These are phyloP conservation scores for Ceratocystis ficicola DNA, from an alignment of 2,329 filamentous ascomycete genomes.

Conservation along the genomic window DNA sequence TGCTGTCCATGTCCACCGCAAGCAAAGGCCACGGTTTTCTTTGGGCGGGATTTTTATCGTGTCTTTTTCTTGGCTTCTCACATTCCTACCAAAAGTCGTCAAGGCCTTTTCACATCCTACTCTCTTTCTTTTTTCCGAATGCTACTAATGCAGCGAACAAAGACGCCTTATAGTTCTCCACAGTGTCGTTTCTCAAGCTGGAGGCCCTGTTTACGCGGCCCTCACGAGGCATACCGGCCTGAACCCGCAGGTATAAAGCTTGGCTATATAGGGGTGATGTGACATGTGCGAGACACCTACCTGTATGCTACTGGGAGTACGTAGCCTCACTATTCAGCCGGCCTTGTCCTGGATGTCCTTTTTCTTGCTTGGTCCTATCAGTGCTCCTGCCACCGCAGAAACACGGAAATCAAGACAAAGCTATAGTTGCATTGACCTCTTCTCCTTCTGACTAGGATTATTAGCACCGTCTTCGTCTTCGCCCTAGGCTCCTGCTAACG, in stretches of 20 bases:
- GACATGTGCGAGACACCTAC: background rate
- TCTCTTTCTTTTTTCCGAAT: background rate
- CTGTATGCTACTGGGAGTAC: background rate
- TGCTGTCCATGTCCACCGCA: background rate
- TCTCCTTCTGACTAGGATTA: background rate
- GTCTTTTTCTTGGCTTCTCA: background rate
- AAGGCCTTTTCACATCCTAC: background rate
- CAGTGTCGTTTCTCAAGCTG: background rate
- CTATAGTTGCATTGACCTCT: conserved; percentile 6
- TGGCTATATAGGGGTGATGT: background rate
- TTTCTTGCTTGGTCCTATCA: background rate
- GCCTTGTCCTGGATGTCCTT: background rate
- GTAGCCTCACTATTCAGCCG: background rate
- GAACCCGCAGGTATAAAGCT: background rate
- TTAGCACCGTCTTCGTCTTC: background rate
- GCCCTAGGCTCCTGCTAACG: conserved; percentile 7
- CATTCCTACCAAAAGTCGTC: background rate
- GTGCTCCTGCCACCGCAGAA: background rate
- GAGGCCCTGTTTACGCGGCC: conserved; percentile 3
- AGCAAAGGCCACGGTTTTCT: background rate
- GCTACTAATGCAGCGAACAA: background rate
- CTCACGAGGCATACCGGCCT: background rate
- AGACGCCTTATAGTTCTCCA: background rate
- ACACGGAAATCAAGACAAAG: background rate
- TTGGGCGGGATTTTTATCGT: background rate